Evolutionary conservation across 345 rosid species (phyloP).

Genomic region (Eucalyptus virginea): DNA sequence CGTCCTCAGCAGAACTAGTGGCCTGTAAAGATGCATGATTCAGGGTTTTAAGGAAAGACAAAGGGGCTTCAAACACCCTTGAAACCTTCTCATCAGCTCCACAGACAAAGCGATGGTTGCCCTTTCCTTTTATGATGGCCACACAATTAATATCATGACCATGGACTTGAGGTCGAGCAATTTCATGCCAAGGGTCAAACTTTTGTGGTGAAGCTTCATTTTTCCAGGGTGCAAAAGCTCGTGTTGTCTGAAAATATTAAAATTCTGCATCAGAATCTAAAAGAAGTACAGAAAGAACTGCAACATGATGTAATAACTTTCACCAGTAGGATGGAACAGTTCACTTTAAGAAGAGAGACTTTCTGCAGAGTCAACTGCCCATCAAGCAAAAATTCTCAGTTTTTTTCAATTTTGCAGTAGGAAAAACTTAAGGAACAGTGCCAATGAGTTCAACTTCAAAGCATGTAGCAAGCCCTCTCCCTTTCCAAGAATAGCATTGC

Average conservation of each 20-base stretch:
- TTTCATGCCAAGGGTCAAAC: constrained; percentile 71
- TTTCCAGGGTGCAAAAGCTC: constrained; percentile 79
- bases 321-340: not conserved
- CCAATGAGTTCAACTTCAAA: not conserved
- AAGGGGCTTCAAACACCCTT: constrained; percentile 87
- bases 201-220: constrained; percentile 13
- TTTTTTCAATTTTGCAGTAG: not conserved
- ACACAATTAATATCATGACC: constrained; percentile 92
- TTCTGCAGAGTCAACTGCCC: not conserved
- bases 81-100: constrained; percentile 98
- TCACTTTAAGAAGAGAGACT: not conserved
- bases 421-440: not conserved
- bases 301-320: not conserved
- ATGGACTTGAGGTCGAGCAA: constrained; percentile 93
- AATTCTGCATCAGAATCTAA: not conserved
- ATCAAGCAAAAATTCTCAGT: not conserved
- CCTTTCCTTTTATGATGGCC: constrained; percentile 67
- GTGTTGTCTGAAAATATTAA: constrained; percentile 47
- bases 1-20: constrained; percentile 37
- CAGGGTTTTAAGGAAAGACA: constrained; percentile 77
- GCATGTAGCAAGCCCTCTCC: not conserved
- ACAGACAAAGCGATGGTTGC: constrained; percentile 84
- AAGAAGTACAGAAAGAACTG: not conserved
- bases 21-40: constrained; percentile 37
- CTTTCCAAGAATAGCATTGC: not conserved